Evolutionary conservation across 306 rosid species (phyloP), one percentile per base, ranked within the genome.

Genomic region (Rubus parviflorus): DNA sequence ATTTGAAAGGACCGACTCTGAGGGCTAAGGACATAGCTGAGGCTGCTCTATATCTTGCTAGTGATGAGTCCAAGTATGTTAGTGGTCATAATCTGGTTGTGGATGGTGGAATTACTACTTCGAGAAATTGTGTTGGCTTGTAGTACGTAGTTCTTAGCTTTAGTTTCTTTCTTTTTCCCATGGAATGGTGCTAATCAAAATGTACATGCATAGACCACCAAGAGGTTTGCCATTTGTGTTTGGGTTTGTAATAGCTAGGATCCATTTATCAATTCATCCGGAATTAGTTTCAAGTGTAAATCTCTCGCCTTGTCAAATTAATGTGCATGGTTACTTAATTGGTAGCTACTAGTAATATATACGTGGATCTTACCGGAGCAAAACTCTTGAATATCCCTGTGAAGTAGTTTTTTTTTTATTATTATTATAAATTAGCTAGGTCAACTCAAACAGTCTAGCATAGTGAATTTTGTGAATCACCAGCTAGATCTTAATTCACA

Each of bases 21-120:
- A 94, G 80, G 81, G 73, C 90, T 6, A 85, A 84, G 56, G 98
- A 92, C 70, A 82, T 94, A 23, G 97, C 98, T 6, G 96, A 94
- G 83, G 98, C 98, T 15, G 98, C 92, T 20, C 93, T 94, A 23
- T 94, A 86, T 82, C 96, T 94, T 66, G 98, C 97, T 23, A 84
- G 94, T 73, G 98, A 92, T n/a, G 98, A 94, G 68, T 92, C 98
- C 1, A 94, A 77, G 73, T 94, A 94, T 81, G 87, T 94, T 56
- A 94, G 97, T 77, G 98, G 98, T 9, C 98, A 94, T 75, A 94
- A 94, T 43, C 90, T 94, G 38, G 98, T 94, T 49, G 94, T 94
- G 6, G 98, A 94, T 69, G 96, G 98, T 67, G 98, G 98, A 79
- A 41, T 94, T 63, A 94, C 98, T 62, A 77, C 90, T 38, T 92